phyloP scores from a whole-genome alignment of 495 filamentous ascomycete genomes.

The Corynascus novoguineensis region DNA sequence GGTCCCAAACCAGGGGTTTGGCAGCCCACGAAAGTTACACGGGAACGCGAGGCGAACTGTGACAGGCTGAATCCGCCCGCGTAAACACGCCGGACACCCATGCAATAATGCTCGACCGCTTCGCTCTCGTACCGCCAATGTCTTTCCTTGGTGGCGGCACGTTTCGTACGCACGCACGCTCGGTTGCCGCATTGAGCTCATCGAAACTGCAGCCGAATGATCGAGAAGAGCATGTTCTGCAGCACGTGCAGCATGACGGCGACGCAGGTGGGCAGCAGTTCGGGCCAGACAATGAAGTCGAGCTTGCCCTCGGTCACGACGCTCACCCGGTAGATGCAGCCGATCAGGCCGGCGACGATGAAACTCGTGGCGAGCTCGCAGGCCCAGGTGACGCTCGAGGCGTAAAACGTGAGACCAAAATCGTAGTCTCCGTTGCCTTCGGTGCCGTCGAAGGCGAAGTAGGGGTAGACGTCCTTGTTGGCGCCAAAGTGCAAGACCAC shows the following conservation, averaged over 20 bases:
- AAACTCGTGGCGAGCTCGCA: conserved; percentile 55
- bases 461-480: conserved; percentile 57
- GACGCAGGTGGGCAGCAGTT: conserved; percentile 55
- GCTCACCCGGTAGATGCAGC: conserved; percentile 48
- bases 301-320: conserved; percentile 55
- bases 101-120: background rate
- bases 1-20: background rate
- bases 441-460: conserved; percentile 51
- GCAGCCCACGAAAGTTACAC: background rate
- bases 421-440: conserved; percentile 42
- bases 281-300: conserved; percentile 56
- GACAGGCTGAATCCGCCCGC: conserved; percentile 3
- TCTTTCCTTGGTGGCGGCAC: background rate
- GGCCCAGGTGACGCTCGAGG: conserved; percentile 55
- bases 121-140: conserved; percentile 1
- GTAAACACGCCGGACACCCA: background rate
- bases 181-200: conserved; percentile 17
- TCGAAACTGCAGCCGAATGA: conserved; percentile 55
- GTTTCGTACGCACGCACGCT: no score
- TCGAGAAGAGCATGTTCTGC: conserved; percentile 63
- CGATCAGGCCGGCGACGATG: conserved; percentile 51
- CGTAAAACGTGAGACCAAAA: conserved; percentile 55
- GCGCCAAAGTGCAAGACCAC: conserved; percentile 56
- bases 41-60: conserved; percentile 2
- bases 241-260: conserved; percentile 58